These are phyloP conservation scores for Eucalyptus regnans DNA, from an alignment of 345 rosid genomes.

Conservation along the genomic window DNA sequence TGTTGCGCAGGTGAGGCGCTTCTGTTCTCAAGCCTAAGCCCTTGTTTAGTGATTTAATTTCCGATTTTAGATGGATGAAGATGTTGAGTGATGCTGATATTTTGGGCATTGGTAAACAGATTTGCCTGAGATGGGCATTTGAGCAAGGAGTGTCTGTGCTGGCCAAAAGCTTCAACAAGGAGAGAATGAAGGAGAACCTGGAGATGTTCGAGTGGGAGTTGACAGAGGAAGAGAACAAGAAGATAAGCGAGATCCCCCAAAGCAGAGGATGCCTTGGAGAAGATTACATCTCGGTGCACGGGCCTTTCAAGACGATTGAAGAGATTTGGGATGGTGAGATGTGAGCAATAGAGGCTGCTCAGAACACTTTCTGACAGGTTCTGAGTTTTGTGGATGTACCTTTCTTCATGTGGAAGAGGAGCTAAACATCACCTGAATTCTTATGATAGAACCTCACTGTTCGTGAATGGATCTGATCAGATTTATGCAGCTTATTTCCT, in stretches of 20 bases:
- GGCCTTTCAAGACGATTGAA: no score
- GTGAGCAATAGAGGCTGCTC: no score
- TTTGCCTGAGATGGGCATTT: slow-evolving; percentile 3
- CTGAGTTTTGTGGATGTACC: no score
- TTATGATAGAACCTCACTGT: no score
- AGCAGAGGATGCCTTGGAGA: no score
- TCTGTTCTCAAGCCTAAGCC: neutral
- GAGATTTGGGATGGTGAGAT: no score
- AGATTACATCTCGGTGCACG: no score
- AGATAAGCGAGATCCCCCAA: neutral
- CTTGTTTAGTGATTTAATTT: neutral
- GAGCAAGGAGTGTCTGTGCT: neutral
- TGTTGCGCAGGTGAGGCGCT: slow-evolving; percentile 51
- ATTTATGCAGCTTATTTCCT: no score
- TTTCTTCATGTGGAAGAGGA: no score
- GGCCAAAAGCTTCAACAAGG: slow-evolving; percentile 3
- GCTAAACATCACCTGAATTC: no score
- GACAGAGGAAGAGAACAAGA: neutral
- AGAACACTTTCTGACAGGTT: no score
- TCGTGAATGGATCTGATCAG: no score
- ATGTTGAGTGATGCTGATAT: neutral
- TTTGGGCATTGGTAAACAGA: neutral
- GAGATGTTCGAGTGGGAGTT: neutral
- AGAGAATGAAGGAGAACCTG: slow-evolving; percentile 1
- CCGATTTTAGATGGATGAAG: neutral